Percentiles rank a stretch among this genome's conserved stretches.
Evolutionary conservation across 768 basidiomycete genomes (phyloP).

Genomic region (Cytidiella melzeri): DNA sequence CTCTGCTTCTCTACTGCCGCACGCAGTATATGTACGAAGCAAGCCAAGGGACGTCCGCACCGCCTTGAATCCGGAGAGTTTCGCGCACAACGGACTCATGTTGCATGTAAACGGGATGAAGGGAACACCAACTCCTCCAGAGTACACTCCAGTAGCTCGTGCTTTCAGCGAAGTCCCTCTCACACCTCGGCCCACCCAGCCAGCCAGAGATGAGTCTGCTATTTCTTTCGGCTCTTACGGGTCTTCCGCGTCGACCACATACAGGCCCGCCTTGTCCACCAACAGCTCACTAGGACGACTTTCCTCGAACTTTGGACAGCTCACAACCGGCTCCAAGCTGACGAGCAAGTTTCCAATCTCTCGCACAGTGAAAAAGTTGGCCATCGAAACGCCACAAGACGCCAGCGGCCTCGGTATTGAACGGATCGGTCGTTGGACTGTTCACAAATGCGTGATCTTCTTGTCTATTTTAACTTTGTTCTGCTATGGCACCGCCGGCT

Average conservation of each 20-base stretch:
- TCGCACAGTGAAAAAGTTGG: not conserved
- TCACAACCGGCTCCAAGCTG: not conserved
- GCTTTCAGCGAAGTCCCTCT: no score
- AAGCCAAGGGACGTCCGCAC: no score
- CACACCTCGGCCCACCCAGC: no score
- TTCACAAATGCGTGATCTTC: conserved; percentile 56
- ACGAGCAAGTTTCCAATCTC: not conserved
- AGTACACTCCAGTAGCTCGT: no score
- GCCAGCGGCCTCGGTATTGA: conserved; percentile 34
- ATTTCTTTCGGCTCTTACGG: not conserved
- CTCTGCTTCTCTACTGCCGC: no score
- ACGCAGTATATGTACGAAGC: no score
- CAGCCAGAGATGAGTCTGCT: not conserved
- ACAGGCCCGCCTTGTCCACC: not conserved
- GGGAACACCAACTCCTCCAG: not conserved
- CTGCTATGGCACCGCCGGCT: conserved; percentile 43
- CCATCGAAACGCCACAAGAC: conserved; percentile 28
- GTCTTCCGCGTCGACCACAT: not conserved
- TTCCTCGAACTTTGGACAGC: no score
- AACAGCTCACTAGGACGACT: not conserved
- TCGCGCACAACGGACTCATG: no score
- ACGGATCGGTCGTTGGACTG: conserved; percentile 45
- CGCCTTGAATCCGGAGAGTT: no score
- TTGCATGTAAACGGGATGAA: no score
- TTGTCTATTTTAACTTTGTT: conserved; percentile 51